Base-by-base conservation (phyloP, 164 flowering plant genomes). In the Saururus chinensis region DNA sequence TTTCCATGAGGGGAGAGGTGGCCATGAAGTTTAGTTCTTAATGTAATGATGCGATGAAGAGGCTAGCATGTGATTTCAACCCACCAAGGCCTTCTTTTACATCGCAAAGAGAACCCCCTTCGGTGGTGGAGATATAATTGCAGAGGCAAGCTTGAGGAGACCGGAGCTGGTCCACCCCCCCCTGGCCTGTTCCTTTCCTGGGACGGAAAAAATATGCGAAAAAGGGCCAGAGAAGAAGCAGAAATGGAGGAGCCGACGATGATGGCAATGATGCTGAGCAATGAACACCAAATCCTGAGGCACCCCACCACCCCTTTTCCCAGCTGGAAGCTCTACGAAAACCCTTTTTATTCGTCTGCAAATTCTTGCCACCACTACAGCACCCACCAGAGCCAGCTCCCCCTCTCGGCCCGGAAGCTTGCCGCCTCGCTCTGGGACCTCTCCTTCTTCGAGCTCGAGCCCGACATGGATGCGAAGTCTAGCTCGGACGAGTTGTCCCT, bases 271-370 rank as follows among this genome's bases (percentile, higher is more conserved):
- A 37, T 21, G 48, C 19, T 22, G 24, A 11, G 17, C 48, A 24
- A n/a, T 24, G 60, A 22, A 19, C 45, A 49, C 35, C 52, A 63
- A 40, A 41, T 23, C 10, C 40, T 64, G 30, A 7, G 22, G 26
- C 57, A 41, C 55, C 56, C 60, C 40, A 55, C 60, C 40, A 55
- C 60, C 53, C 54, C 69, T 42, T 60, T 57, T 42, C 55, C 61
- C 51, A 67, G 13, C 60, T 67, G 70, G 70, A 67, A 67, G 25
- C 60, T 62, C 61, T 62, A 57, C 70, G 40, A 56, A 13, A 61
- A 67, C 56, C 70, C 70, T 42, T 62, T 62, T 61, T 67, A 55
- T 51, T 42, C 57, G 30, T 41, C 52, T 57, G 48, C 16, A 59
- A 30, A 53, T 53, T 9, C 25, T 53, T 40, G 45, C 8, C 56